Base-by-base conservation (phyloP, 2,329 filamentous ascomycete genomes). In the Trichoderma afroharzianum region DNA sequence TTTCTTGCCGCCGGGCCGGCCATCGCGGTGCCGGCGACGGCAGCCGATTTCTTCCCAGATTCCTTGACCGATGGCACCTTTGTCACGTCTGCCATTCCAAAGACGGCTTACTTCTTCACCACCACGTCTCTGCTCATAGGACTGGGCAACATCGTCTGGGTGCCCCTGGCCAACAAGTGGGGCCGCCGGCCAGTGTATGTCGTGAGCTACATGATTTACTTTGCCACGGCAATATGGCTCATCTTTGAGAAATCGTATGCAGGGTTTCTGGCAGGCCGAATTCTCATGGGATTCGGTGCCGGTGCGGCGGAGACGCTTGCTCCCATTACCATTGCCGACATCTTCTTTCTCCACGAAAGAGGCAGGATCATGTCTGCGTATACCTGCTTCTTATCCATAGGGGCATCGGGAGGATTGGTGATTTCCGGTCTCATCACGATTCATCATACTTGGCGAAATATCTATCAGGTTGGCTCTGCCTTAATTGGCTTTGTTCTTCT, bases 301-400 rank as follows among this genome's bases (percentile, higher is more conserved):
- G 87, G 87, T 1, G 84, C 86, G 8, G 87, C 84, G 2, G 87
- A 89, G 75, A 85, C 82, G 1, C 80, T 85, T 59, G 83, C 84
- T 1, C 86, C 86, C 0, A 79, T 86, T 8, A 87, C 85, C 1
- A 86, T 88, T 59, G 80, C 85, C 3, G 87, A 89, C 73, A 77
- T 88, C 33, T 89, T 88, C 78, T 89, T 88, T 76, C 78, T 89
- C 18, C 87, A 89, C 72, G 85, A 89, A 75, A 81, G 87, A 66
- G 86, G 86, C 1, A 78, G 81, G 2, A 79, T 86, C 53, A 88
- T 87, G 84, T 83, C 85, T 74, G 75, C 82, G 12, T 84, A 85
- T 73, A 82, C 81, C 15, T 79, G 80, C 24, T 81, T 81, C 18
- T 75, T 85, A 0, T 82, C 82, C 1, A 75, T 82, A 1, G 84